A percentile compares a stretch with the other conserved stretches of the same genome.
Evolutionary conservation across 257 asterid genomes (phyloP).

Genomic region (Jacaranda mimosifolia): DNA sequence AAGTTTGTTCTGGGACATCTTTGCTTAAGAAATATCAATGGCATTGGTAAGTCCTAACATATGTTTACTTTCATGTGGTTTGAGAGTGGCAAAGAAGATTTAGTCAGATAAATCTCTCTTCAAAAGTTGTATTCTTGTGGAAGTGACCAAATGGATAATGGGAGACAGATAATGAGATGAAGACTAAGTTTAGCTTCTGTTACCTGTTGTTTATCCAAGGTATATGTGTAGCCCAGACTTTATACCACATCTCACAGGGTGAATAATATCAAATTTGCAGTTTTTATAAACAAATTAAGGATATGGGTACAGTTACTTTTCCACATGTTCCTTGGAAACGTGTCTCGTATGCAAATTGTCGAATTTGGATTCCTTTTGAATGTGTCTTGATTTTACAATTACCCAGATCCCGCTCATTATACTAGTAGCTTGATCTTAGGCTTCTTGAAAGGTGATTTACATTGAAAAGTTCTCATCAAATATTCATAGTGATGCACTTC

Average conservation of each 20-base stretch:
- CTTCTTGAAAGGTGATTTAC: not conserved
- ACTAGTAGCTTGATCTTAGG: not conserved
- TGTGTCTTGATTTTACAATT: not conserved
- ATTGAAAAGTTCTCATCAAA: not conserved
- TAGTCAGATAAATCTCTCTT: not conserved
- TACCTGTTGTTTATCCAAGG: no score
- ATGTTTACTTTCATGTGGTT: slow-evolving; percentile 17
- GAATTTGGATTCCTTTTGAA: not conserved
- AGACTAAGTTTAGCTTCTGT: no score
- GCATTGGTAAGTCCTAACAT: slow-evolving; percentile 59
- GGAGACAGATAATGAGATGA: not conserved
- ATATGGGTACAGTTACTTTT: no score
- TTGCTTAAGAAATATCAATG: slow-evolving; percentile 65
- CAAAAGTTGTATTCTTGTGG: not conserved
- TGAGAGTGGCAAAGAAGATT: slow-evolving; percentile 13
- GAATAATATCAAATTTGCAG: no score
- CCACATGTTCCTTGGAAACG: no score
- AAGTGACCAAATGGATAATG: slow-evolving; percentile 15
- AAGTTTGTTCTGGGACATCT: slow-evolving; percentile 58
- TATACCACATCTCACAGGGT: no score
- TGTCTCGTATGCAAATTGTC: not conserved
- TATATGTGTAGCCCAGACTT: no score
- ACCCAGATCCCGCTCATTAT: not conserved
- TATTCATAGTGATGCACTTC: not conserved
- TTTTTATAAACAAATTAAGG: no score